Percentiles rank a stretch among this genome's conserved stretches.
These are phyloP conservation scores for Adansonia digitata DNA, from an alignment of 345 rosid species.

Conservation along the genomic window DNA sequence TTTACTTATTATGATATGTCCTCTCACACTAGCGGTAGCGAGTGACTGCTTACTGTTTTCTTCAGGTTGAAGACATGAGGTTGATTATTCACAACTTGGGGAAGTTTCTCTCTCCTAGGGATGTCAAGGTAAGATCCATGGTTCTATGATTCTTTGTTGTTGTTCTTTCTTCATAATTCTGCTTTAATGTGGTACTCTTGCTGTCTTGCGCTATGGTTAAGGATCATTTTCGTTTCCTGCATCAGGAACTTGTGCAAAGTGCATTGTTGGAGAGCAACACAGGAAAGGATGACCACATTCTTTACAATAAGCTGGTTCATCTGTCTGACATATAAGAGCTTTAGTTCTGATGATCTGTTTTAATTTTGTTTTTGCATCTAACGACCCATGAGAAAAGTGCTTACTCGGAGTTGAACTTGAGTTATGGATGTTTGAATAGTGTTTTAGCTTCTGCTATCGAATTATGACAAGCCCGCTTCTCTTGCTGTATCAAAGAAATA, in stretches of 20 bases:
- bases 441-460: no score
- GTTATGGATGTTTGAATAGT: no score
- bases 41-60: neutral
- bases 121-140: constrained; percentile 62
- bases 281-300: constrained; percentile 87
- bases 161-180: constrained; percentile 21
- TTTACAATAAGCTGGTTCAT: constrained; percentile 71
- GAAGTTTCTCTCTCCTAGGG: constrained; percentile 69
- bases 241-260: constrained; percentile 89
- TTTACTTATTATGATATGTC: neutral
- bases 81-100: constrained; percentile 84
- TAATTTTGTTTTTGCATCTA: neutral
- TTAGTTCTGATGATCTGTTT: neutral
- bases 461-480: no score
- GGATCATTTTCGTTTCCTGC: neutral
- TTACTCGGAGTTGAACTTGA: neutral
- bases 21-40: neutral
- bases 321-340: constrained; percentile 30
- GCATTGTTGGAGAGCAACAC: constrained; percentile 91
- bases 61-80: constrained; percentile 94
- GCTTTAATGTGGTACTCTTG: neutral
- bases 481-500: neutral
- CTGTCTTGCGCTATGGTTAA: neutral
- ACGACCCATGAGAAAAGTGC: neutral
- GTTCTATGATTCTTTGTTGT: constrained; percentile 48